These are phyloP conservation scores for Boletus pseudopeckii DNA, from an alignment of 768 basidiomycete genomes.

Conservation along the genomic window DNA sequence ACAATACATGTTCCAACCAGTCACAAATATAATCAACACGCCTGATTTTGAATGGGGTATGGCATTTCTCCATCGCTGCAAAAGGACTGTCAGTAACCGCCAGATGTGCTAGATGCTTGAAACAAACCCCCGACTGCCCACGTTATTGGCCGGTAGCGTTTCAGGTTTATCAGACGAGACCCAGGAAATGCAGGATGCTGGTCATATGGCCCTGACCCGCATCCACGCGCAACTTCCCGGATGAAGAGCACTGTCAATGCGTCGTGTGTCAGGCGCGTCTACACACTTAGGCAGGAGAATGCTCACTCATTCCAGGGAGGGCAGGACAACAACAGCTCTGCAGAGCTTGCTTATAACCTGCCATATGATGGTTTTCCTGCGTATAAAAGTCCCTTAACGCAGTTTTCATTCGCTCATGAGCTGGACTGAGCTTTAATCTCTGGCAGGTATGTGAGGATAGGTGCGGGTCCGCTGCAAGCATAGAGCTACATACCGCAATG, in stretches of 20 bases:
- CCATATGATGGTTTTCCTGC: constrained; percentile 24
- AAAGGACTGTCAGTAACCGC: background rate
- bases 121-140: constrained; percentile 41
- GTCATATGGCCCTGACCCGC: constrained; percentile 29
- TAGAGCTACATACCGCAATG: constrained; percentile 16
- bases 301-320: constrained; percentile 32
- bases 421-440: constrained; percentile 26
- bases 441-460: background rate
- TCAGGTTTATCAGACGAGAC: constrained; percentile 36
- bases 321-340: constrained; percentile 29
- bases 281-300: background rate
- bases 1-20: constrained; percentile 39
- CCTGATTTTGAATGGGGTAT: constrained; percentile 40
- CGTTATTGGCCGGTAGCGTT: constrained; percentile 35
- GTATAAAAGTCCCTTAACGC: constrained; percentile 24
- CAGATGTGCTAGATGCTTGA: background rate
- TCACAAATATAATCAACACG: constrained; percentile 33
- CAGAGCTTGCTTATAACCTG: constrained; percentile 30
- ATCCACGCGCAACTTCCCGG: constrained; percentile 31
- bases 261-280: background rate
- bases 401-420: constrained; percentile 20
- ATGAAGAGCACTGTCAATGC: constrained; percentile 34
- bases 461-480: background rate
- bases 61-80: constrained; percentile 46
- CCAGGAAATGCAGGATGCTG: constrained; percentile 26